A percentile compares a stretch with the other conserved stretches of the same genome.
These are phyloP conservation scores for Phialemonium atrogriseum DNA, from an alignment of 2,329 filamentous ascomycete genomes.

Conservation along the genomic window DNA sequence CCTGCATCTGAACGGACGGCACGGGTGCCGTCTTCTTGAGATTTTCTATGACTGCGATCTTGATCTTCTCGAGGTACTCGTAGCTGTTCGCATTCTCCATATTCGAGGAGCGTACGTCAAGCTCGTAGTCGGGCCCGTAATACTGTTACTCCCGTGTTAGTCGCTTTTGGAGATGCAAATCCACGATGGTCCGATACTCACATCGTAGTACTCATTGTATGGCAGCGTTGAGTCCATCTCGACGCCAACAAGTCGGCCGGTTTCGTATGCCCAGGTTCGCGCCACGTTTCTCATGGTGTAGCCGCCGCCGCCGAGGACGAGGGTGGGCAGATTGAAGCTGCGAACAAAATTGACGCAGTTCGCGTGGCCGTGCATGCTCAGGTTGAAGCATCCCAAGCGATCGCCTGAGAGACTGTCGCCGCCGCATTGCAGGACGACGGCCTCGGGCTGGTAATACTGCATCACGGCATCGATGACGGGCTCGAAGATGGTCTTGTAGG, in stretches of 20 bases:
- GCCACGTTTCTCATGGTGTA: slow-evolving; percentile 98
- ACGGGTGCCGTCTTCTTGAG: slow-evolving; percentile 76
- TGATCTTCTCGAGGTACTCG: slow-evolving; percentile 75
- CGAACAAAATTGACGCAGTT: slow-evolving; percentile 92
- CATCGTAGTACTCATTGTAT: slow-evolving; percentile 92
- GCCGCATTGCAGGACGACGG: slow-evolving; percentile 92
- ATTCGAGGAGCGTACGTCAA: slow-evolving; percentile 82
- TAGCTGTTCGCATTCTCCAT: slow-evolving; percentile 86
- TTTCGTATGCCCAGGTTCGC: slow-evolving; percentile 95
- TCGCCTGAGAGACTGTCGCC: slow-evolving; percentile 93
- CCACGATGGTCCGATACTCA: too few species aligned
- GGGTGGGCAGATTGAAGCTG: slow-evolving; percentile 70
- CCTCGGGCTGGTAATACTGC: slow-evolving; percentile 79
- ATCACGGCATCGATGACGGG: slow-evolving; percentile 83
- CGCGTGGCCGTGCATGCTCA: slow-evolving; percentile 93
- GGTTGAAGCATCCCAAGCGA: slow-evolving; percentile 90
- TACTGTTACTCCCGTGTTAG: too few species aligned
- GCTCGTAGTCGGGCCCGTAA: slow-evolving; percentile 82
- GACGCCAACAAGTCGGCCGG: slow-evolving; percentile 77
- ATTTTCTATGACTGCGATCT: slow-evolving; percentile 76
- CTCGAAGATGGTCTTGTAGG: slow-evolving; percentile 87
- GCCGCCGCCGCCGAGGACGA: slow-evolving; percentile 91
- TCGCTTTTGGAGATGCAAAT: too few species aligned
- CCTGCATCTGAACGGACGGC: slow-evolving; percentile 86
- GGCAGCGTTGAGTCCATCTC: slow-evolving; percentile 76